Evolutionary conservation across 768 basidiomycete genomes (phyloP).

Genomic region (Leccinum obscurum): DNA sequence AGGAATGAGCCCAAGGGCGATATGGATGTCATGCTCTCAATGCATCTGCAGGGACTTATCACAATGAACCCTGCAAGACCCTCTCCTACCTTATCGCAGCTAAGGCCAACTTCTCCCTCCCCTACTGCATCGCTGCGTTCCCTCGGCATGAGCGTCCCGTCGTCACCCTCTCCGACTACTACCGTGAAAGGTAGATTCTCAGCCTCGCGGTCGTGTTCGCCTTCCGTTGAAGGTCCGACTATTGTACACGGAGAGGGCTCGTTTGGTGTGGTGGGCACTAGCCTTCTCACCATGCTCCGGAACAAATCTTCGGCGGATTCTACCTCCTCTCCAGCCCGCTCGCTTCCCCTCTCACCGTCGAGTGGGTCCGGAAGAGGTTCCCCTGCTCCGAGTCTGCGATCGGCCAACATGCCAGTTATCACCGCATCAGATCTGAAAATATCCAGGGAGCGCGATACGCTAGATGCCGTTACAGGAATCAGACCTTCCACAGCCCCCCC

Average conservation of each 20-base stretch:
- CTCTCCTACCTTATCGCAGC: conserved; percentile 13
- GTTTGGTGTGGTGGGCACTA: conserved; percentile 55
- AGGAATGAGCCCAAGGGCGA: conserved; percentile 71
- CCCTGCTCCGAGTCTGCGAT: conserved; percentile 29
- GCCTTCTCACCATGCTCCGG: conserved; percentile 52
- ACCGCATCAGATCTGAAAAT: conserved; percentile 39
- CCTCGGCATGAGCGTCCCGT: conserved; percentile 19
- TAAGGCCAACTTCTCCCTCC: conserved; percentile 27
- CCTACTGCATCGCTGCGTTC: conserved; percentile 32
- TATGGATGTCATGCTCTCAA: conserved; percentile 81
- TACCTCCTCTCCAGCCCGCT: conserved; percentile 24
- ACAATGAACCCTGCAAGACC: conserved; percentile 28
- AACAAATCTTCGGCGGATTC: conserved; percentile 37
- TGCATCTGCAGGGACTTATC: conserved; percentile 64
- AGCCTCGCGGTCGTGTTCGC: conserved; percentile 28
- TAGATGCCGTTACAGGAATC: conserved; percentile 11
- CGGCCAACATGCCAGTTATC: conserved; percentile 20
- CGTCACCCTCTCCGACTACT: conserved; percentile 18
- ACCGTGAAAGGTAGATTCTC: conserved; percentile 25
- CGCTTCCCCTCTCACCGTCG: conserved; percentile 34
- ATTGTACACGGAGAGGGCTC: conserved; percentile 48
- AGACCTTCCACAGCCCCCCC: conserved; percentile 22
- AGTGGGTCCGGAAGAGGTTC: conserved; percentile 18
- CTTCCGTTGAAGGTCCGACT: conserved; percentile 47
- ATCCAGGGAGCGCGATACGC: conserved; percentile 37